Evolutionary conservation across 768 basidiomycete species (phyloP), one percentile per base, ranked within the genome.

Genomic region (Guyanaporus albipodus): DNA sequence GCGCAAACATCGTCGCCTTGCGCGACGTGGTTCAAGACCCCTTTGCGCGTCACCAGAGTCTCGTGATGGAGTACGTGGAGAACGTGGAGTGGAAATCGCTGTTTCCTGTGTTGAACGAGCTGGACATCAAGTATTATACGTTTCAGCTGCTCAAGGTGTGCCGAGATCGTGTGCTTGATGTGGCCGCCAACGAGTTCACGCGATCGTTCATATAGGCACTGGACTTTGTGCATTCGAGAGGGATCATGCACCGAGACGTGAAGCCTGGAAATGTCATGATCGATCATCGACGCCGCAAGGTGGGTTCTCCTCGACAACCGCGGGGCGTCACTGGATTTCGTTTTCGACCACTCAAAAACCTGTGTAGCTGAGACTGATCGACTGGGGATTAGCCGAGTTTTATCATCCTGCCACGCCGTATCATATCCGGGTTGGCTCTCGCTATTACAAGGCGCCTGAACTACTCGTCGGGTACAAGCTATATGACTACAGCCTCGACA

Each of bases 331-430:
- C 34, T 14, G 36, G 7, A n/a, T 10, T 7, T 24, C 32, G 2
- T n/a, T 22, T 17, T 27, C 8, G 18, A 37, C 26, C 19, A 29
- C 9, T 34, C 23, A 12, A 12, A 38, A 49, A 38, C 48, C 32
- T 14, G 26, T 50, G 23, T 51, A 78, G 78, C 59, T 79, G 38
- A 68, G 75, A 21, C 62, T 87, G 48, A 87, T 86, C 51, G 85
- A 87, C 66, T 87, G 85, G 85, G 85, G 85, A 27, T 64, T 87
- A 44, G 85, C 83, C 28, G 85, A 87, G 60, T 87, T 87, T 63
- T 87, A 86, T 61, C 82, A 85, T 55, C 78, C 83, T 2, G 74
- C 75, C 38, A 80, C 78, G 37, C 76, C 83, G 28, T 85, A 85
- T 66, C 84, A 86, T 58, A 82, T 86, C 48, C 76, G 85, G 24